Conservation (phyloP, 2,329 filamentous ascomycete genomes). For the Endocalyx cinctus region DNA sequence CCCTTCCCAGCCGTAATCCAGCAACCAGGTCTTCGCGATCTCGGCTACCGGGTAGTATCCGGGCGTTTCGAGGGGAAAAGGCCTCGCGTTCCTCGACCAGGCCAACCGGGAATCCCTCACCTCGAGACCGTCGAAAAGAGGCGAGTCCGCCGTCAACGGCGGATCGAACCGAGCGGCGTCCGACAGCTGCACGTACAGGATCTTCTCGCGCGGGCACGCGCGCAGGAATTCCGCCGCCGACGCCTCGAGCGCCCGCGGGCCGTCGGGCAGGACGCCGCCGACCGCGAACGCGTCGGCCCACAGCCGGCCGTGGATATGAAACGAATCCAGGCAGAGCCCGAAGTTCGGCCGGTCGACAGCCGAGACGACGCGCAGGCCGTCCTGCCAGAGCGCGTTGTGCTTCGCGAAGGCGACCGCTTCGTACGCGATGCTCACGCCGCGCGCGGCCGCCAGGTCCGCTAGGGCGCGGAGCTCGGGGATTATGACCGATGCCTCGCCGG, state of each 20-base stretch:
- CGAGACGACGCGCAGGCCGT: conserved; percentile 61
- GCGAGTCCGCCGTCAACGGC: conserved; percentile 54
- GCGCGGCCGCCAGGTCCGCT: conserved; percentile 59
- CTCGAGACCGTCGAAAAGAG: conserved; percentile 53
- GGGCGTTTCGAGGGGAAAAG: too few species aligned
- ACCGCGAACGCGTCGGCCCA: conserved; percentile 61
- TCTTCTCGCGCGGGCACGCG: conserved; percentile 54
- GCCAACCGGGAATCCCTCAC: conserved; percentile 65
- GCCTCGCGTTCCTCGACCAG: conserved; percentile 71
- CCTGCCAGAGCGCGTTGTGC: conserved; percentile 64
- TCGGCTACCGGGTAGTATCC: too few species aligned
- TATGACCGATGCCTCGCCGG: too few species aligned
- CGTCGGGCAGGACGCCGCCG: conserved; percentile 46
- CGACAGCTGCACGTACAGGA: conserved; percentile 72
- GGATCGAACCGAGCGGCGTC: conserved; percentile 60
- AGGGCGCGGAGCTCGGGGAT: conserved; percentile 61
- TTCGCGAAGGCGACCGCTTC: conserved; percentile 71
- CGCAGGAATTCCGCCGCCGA: conserved; percentile 51
- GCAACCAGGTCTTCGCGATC: too few species aligned
- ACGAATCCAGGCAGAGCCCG: conserved; percentile 71
- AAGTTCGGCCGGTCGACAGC: conserved; percentile 65
- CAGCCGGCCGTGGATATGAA: conserved; percentile 67
- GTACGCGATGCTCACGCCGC: conserved; percentile 62
- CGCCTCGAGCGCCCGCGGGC: conserved; percentile 46
- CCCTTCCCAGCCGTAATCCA: too few species aligned